A percentile compares a stretch with the other conserved stretches of the same genome.
phyloP scores from a whole-genome alignment of 2,329 filamentous ascomycete species.

The Cytospora leucostoma region DNA sequence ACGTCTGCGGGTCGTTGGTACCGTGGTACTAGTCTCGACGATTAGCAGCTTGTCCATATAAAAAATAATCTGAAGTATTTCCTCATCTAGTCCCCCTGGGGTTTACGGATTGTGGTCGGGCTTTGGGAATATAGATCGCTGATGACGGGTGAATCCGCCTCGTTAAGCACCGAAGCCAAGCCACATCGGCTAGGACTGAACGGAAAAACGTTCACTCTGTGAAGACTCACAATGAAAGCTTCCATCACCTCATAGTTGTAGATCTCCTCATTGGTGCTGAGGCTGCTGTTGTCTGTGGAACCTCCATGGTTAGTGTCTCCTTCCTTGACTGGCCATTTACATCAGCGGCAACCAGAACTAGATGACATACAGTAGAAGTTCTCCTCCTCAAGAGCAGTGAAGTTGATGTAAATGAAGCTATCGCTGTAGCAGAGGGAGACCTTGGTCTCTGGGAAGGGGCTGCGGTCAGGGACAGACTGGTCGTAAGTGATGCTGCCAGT shows the following conservation, averaged over 20 bases:
- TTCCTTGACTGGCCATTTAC: not conserved
- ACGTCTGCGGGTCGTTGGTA: conserved; percentile 48
- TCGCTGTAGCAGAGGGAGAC: conserved; percentile 51
- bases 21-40: conserved; percentile 38
- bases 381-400: conserved; percentile 48
- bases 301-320: not conserved
- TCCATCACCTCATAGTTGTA: conserved; percentile 55
- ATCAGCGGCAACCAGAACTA: conserved; percentile 28
- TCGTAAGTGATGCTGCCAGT: conserved; percentile 42
- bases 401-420: conserved; percentile 43
- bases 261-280: conserved; percentile 48
- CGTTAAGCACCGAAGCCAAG: no score
- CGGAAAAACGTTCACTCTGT: not conserved
- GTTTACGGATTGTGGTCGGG: no score
- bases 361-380: conserved; percentile 48
- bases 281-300: conserved; percentile 19
- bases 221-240: conserved; percentile 42
- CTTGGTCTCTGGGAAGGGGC: conserved; percentile 45
- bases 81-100: no score
- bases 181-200: not conserved
- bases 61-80: no score
- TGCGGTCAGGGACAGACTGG: conserved; percentile 45
- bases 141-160: no score
- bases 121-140: not conserved
- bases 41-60: not conserved